These are phyloP conservation scores for Lachancea thermotolerans DNA, from an alignment of 805 yeast species.

Conservation along the genomic window DNA sequence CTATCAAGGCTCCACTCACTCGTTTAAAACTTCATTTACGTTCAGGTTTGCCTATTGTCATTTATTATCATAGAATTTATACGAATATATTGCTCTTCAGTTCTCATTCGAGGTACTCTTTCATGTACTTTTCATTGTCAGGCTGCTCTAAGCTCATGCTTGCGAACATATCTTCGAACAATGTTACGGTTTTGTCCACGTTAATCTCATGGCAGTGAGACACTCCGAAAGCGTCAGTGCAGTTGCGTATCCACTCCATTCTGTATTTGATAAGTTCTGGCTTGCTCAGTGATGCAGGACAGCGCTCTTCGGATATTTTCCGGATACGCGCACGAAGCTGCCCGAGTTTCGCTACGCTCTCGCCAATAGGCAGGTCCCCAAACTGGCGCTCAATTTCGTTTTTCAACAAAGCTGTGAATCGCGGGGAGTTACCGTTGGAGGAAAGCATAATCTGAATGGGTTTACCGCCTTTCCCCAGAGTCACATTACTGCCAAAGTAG, in stretches of 20 bases:
- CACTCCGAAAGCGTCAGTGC: constrained; percentile 28
- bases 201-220: constrained; percentile 22
- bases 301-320: constrained; percentile 6
- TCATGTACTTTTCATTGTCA: neutral
- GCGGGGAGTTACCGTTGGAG: constrained; percentile 27
- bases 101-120: constrained; percentile 1
- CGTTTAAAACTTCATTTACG: no score
- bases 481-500: constrained; percentile 31
- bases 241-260: constrained; percentile 29
- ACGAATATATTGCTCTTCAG: neutral
- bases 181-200: constrained; percentile 13
- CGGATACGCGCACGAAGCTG: constrained; percentile 20
- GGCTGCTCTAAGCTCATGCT: constrained; percentile 13
- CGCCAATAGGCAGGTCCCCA: constrained; percentile 16
- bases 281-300: constrained; percentile 7
- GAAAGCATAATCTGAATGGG: constrained; percentile 7
- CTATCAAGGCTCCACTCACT: no score
- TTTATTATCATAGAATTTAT: no score
- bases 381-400: constrained; percentile 20
- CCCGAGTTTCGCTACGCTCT: constrained; percentile 22
- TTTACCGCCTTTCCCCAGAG: constrained; percentile 10
- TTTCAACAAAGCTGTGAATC: constrained; percentile 28
- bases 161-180: constrained; percentile 21
- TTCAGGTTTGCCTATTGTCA: no score
- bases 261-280: constrained; percentile 20